A percentile compares a stretch with the other conserved stretches of the same genome.
Evolutionary conservation across 495 filamentous ascomycete genomes (phyloP).

Genomic region (Tuber magnatum): DNA sequence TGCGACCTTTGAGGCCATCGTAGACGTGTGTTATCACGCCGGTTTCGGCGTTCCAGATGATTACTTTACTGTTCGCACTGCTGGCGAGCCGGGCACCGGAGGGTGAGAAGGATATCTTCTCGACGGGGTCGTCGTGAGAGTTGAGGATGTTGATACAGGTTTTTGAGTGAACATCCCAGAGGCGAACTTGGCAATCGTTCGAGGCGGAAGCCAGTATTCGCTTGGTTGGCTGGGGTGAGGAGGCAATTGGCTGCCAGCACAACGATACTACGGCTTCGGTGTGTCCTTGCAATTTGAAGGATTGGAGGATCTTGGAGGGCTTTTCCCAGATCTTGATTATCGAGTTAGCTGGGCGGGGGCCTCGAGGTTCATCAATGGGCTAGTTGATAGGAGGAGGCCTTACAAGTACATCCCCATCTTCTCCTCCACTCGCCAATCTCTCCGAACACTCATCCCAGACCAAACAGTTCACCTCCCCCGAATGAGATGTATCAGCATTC

Average conservation of each 20-base stretch:
- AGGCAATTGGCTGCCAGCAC: slow-evolving; percentile 31
- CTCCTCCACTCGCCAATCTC: slow-evolving; percentile 37
- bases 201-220: slow-evolving; percentile 38
- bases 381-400: slow-evolving; percentile 1
- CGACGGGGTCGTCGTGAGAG: slow-evolving; percentile 33
- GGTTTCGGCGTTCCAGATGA: slow-evolving; percentile 33
- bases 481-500: slow-evolving; percentile 19
- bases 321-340: slow-evolving; percentile 36
- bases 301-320: slow-evolving; percentile 18
- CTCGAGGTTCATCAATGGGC: background rate
- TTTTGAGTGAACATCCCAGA: slow-evolving; percentile 34
- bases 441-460: slow-evolving; percentile 36
- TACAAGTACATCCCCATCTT: slow-evolving; percentile 26
- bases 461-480: slow-evolving; percentile 32
- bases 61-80: slow-evolving; percentile 32
- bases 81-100: slow-evolving; percentile 35
- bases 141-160: slow-evolving; percentile 26
- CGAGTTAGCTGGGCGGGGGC: slow-evolving; percentile 7
- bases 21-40: slow-evolving; percentile 37
- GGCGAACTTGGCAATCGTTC: slow-evolving; percentile 32
- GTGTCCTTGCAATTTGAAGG: slow-evolving; percentile 28
- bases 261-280: slow-evolving; percentile 25
- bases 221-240: slow-evolving; percentile 9
- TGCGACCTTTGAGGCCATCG: slow-evolving; percentile 30
- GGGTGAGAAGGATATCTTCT: slow-evolving; percentile 39